A percentile compares a stretch with the other conserved stretches of the same genome.
phyloP scores from a whole-genome alignment of 1,139 yeast genomes.

The Kodamaea anthophila region DNA sequence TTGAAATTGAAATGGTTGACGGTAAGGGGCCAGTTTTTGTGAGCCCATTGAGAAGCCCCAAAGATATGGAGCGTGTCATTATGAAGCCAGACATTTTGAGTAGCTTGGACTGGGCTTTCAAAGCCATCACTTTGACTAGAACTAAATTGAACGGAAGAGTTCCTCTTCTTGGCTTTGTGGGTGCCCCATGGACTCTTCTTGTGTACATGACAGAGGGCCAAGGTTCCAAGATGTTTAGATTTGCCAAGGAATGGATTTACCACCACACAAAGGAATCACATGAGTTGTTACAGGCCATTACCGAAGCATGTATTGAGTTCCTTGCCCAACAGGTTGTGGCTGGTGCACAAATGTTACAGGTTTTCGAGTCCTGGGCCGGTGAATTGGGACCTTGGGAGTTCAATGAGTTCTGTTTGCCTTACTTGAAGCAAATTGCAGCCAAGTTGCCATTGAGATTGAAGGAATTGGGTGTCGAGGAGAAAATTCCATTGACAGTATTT shows the following conservation, averaged over 20 bases:
- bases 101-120: slow-evolving; percentile 90
- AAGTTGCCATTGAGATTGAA: slow-evolving; percentile 62
- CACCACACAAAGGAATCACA: slow-evolving; percentile 70
- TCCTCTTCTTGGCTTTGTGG: slow-evolving; percentile 91
- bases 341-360: slow-evolving; percentile 96
- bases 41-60: slow-evolving; percentile 72
- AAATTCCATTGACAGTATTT: slow-evolving; percentile 82
- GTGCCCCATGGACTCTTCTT: slow-evolving; percentile 96
- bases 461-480: slow-evolving; percentile 65
- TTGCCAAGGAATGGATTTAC: slow-evolving; percentile 89
- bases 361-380: slow-evolving; percentile 97
- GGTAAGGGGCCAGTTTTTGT: slow-evolving; percentile 94
- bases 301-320: slow-evolving; percentile 88
- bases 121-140: slow-evolving; percentile 84
- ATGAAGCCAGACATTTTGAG: slow-evolving; percentile 63
- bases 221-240: slow-evolving; percentile 86
- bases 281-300: slow-evolving; percentile 64
- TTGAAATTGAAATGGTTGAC: slow-evolving; percentile 89
- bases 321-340: slow-evolving; percentile 93
- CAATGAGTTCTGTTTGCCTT: slow-evolving; percentile 82
- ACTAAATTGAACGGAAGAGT: slow-evolving; percentile 80
- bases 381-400: slow-evolving; percentile 90
- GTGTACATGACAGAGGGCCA: slow-evolving; percentile 99
- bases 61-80: slow-evolving; percentile 56
- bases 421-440: slow-evolving; percentile 67